Base-by-base conservation (phyloP, 2,329 filamentous ascomycete species). In the Periglandula ipomoeae region DNA sequence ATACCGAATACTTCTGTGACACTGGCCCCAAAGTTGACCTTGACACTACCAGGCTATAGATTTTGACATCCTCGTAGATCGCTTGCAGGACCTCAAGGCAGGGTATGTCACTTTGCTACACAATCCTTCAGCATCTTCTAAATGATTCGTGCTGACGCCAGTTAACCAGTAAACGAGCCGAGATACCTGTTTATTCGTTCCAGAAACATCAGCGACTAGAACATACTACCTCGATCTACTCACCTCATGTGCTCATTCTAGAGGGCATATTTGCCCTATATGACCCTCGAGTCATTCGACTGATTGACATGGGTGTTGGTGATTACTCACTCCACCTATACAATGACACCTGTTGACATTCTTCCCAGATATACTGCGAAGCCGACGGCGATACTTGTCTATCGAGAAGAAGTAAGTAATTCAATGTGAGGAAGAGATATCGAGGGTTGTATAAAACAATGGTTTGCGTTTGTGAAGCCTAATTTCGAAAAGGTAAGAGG, bases 201-300 rank as follows among this genome's bases (percentile, higher is more conserved):
- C 80, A 88, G 56, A 86, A 95, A 62, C 93, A 98, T 67, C 81
- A 87, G 53, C 81, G 93, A 43, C 65, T 90, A 43, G 75, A 84
- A 10, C 75, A 86, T 55, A 95, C 89, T 0, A 94, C 86, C 0
- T 84, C 87, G 1, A 88, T 98, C 52, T 98, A 98, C 64, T 97
- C 93, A 4, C 93, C 93, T 1, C 93, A 95, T 66, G 93, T 98
- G 22, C 74, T 98, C 23, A 89, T 98, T 42, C 70, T 98, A 13
- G 93, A 98, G 71, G 93, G 93, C 19, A 98, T 98, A 26, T 88
- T 98, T 67, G 93, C 93, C 7, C 73, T 98, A 11, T 89, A 96
- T 61, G 93, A 98, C 61, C 81, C 79, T 22, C 79, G 91, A 51
- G 84, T 98, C 4, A 70, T 93, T 51, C 86, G 94, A 17, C 71